Evolutionary conservation across 306 rosid genomes (phyloP), one percentile per base, ranked within the genome.

Genomic region (Lathyrus tuberosus): DNA sequence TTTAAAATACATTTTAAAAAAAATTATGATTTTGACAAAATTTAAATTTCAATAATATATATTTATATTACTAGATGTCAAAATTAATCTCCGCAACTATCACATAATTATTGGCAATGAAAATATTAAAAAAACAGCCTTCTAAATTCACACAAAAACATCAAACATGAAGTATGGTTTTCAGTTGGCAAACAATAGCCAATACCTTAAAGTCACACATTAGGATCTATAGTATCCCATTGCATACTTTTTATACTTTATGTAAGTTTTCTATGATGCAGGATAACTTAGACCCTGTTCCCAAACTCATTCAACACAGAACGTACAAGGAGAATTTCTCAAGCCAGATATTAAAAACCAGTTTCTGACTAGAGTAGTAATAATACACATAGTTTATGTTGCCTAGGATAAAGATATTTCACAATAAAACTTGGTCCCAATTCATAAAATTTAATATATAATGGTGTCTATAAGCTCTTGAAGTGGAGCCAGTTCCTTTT

Each of bases 381-480:
- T 22, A 71, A 72, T 22, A 71, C 76, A 75, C 70, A 35, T 46
- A 66, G 63, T 46, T 51, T 53, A 54, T 49, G 80, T 51, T 66
- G 62, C 79, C 84, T 68, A 65, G 7, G 65, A 77, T 62, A 76
- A 10, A 47, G 51, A 65, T 67, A 24, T 63, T 65, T 71, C 76
- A 65, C 66, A 77, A 63, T 69, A 26, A 58, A 68, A 57, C 40
- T 57, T 47, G 41, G 70, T 75, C 78, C 73, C 81, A 33, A 28
- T 70, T 76, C 72, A 44, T 22, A 44, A 35, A 6, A 83, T 51
- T 86, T 71, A 95, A 72, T 89, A 95, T 22, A 89, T 62, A 48
- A 94, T 95, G 72, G 99, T 89, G 69, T 95, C 99, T 65, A 95
- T 89, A 71, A 95, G 97, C 84, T 95, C 99, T 70, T 95, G 99